Conservation (phyloP, 225 moss, liverwort and hornwort genomes). For the Marchantia polymorpha region DNA sequence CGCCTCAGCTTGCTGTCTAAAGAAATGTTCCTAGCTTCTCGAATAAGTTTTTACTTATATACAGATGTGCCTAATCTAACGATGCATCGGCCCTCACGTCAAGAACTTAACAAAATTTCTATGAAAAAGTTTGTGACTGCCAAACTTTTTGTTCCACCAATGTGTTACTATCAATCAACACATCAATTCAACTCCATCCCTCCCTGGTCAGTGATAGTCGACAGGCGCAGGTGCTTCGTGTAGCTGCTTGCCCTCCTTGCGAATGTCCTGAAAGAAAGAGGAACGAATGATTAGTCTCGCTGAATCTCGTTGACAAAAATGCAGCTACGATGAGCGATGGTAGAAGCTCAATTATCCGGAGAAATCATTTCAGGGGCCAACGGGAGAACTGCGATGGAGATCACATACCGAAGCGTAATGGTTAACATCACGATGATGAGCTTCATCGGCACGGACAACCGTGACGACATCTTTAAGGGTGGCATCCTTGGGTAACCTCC, state of each 20-base stretch:
- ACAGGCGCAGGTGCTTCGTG: conserved; percentile 68
- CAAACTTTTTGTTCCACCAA: no score
- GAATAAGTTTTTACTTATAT: no score
- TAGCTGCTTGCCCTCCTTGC: conserved; percentile 61
- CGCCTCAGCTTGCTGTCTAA: no score
- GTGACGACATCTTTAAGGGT: conserved; percentile 60
- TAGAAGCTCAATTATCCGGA: not conserved
- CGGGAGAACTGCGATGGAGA: no score
- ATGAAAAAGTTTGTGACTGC: no score
- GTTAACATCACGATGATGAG: conserved; percentile 98
- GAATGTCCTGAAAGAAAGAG: conserved; percentile 58
- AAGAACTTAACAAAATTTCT: no score
- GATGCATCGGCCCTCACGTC: no score
- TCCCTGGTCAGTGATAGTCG: conserved; percentile 53
- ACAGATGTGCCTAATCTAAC: no score
- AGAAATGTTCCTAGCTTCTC: no score
- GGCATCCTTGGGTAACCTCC: conserved; percentile 76
- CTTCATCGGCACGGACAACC: conserved; percentile 88
- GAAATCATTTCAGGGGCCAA: no score
- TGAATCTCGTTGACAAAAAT: not conserved
- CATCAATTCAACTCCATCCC: not conserved
- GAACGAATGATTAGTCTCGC: not conserved
- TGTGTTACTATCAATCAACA: not conserved
- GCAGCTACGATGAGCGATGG: not conserved
- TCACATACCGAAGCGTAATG: conserved; percentile 84